These are phyloP conservation scores for Aspergillus nanangensis DNA, from an alignment of 495 filamentous ascomycete genomes.

Conservation along the genomic window DNA sequence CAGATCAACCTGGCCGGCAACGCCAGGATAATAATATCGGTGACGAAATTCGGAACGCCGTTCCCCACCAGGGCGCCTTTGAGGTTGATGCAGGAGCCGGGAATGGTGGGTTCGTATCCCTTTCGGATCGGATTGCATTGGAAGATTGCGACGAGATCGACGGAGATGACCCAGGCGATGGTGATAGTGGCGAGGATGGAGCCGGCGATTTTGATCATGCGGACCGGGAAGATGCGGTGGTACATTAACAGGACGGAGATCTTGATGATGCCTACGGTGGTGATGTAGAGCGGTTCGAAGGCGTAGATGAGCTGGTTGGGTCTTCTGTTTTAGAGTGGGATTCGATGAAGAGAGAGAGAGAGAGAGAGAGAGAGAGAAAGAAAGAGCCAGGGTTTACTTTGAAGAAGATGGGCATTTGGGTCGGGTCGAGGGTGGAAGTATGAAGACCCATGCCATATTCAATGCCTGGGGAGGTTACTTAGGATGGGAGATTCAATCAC, in stretches of 20 bases:
- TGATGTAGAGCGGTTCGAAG: conserved; percentile 12
- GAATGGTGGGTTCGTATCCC: conserved; percentile 1
- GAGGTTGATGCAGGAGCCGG: conserved; percentile 5
- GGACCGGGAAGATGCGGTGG: conserved; percentile 7
- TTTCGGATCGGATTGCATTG: conserved; percentile 5
- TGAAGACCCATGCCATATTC: conserved; percentile 10
- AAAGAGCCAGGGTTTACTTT: no score
- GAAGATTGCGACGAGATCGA: conserved; percentile 11
- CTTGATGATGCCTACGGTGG: conserved; percentile 6
- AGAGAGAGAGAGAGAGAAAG: no score
- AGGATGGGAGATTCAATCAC: background rate
- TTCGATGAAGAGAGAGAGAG: no score
- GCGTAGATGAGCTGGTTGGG: conserved; percentile 9
- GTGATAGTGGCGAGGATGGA: conserved; percentile 6
- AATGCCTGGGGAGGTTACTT: conserved; percentile 1
- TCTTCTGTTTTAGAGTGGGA: no score
- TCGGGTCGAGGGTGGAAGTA: background rate
- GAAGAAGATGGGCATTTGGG: background rate
- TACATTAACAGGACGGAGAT: conserved; percentile 10
- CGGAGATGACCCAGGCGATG: conserved; percentile 8
- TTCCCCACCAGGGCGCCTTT: conserved; percentile 6
- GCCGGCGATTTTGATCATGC: conserved; percentile 1
- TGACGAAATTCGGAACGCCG: conserved; percentile 9
- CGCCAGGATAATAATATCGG: conserved; percentile 5
- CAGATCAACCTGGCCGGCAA: conserved; percentile 3